These are phyloP conservation scores for Syzygium syzygioides DNA, from an alignment of 441 rosid species.

Conservation along the genomic window DNA sequence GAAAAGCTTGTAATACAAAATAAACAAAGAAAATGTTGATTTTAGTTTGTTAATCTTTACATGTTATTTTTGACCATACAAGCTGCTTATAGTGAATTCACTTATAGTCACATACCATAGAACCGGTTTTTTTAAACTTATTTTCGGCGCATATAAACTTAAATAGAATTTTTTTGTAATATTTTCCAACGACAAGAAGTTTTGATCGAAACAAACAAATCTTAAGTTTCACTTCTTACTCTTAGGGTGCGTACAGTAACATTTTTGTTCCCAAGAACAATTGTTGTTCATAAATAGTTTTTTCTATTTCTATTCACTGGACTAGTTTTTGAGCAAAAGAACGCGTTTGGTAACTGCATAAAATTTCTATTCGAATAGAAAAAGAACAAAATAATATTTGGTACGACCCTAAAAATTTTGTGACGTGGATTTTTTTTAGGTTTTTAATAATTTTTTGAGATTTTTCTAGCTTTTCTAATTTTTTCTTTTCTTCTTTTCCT, in stretches of 20 bases:
- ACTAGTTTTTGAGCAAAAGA: too few relatives aligned
- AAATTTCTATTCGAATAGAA: too few relatives aligned
- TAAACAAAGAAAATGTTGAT: neutral
- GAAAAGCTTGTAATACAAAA: neutral
- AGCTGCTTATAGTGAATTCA: neutral
- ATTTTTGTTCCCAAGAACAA: too few relatives aligned
- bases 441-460: too few relatives aligned
- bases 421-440: too few relatives aligned
- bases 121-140: neutral
- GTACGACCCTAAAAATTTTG: too few relatives aligned
- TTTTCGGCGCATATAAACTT: neutral
- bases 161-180: neutral
- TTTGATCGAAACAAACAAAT: neutral
- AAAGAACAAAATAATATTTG: too few relatives aligned
- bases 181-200: neutral
- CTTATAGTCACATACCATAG: neutral
- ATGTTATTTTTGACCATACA: neutral
- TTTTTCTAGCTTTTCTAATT: too few relatives aligned
- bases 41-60: neutral
- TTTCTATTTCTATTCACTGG: too few relatives aligned
- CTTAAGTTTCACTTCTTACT: neutral
- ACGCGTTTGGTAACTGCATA: accelerated
- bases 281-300: too few relatives aligned
- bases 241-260: neutral
- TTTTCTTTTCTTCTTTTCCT: too few relatives aligned